Base-by-base conservation (phyloP, 2,329 filamentous ascomycete genomes). In the Fusarium beomiforme region DNA sequence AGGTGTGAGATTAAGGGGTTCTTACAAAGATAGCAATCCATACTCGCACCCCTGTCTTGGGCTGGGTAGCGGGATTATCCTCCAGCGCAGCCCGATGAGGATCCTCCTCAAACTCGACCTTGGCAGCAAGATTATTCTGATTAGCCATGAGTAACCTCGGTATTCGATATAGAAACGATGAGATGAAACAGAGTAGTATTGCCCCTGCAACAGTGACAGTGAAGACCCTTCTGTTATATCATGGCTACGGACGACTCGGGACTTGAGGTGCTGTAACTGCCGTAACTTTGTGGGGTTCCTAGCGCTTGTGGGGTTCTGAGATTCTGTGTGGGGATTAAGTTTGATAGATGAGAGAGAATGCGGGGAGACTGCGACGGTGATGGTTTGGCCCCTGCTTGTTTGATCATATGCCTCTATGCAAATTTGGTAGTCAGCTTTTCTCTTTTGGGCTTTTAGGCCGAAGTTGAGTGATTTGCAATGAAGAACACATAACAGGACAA, bases 21-120 rank as follows among this genome's bases (percentile, higher is more conserved):
- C 55, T 55, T 44, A 67, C 64, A 44, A 67, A 61, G 9, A 67
- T 66, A 0, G 64, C 55, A 10, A 61, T 19, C 62, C 64, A 67
- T 16, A 44, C 26, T 14, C 44, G 33, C 21, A 17, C 29, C 21
- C 37, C 42, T 13, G 60, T 51, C 23, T 33, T 56, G 13, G 50
- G 26, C 23, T 62, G 55, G 11, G 24, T 34, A 12, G 31, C 6
- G 3, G 64, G 64, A 24, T 67, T 60, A 3, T 67, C 62, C 37
- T 67, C 64, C 7, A 67, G 14, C 11, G 64, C 64, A 14, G 64
- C 64, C 5, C 56, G 64, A 14, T 67, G 64, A 29, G 64, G 62
- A 42, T 67, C 64, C 8, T 67, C 62, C 23, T 67, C 64, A 16
- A 66, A 39, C 23, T 67, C 36, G 39, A 61, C 33, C 21, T 26